These are phyloP conservation scores for Coprinopsis cinerea DNA, from an alignment of 768 basidiomycete species.

Conservation along the genomic window DNA sequence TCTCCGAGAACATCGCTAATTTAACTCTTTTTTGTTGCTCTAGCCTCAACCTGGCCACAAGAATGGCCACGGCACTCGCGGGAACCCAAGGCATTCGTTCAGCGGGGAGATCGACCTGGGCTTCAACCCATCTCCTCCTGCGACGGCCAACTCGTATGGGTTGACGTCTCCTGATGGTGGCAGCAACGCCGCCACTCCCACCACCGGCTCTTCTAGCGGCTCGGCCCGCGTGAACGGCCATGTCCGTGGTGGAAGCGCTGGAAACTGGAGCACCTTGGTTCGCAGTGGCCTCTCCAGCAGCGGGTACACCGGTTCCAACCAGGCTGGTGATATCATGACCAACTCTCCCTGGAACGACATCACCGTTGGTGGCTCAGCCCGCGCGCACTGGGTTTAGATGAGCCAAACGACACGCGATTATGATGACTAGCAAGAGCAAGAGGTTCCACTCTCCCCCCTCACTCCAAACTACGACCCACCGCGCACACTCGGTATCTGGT, in stretches of 20 bases:
- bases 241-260: slow-evolving; percentile 73
- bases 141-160: slow-evolving; percentile 39
- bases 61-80: slow-evolving; percentile 40
- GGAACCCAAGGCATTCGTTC: slow-evolving; percentile 68
- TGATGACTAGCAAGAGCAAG: not conserved
- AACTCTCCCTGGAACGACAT: slow-evolving; percentile 60
- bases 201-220: slow-evolving; percentile 9
- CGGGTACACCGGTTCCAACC: slow-evolving; percentile 46
- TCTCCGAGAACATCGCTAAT: slow-evolving; percentile 1
- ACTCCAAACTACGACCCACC: too few relatives aligned
- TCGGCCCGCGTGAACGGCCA: slow-evolving; percentile 55
- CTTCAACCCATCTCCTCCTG: slow-evolving; percentile 50
- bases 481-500: too few relatives aligned
- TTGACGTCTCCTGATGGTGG: slow-evolving; percentile 40
- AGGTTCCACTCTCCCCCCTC: not conserved
- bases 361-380: slow-evolving; percentile 32
- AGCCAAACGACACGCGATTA: not conserved
- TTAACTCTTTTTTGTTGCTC: not conserved
- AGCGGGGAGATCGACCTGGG: slow-evolving; percentile 64
- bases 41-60: slow-evolving; percentile 35
- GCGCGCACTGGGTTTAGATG: not conserved
- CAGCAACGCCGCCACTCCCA: slow-evolving; percentile 19
- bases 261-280: slow-evolving; percentile 67
- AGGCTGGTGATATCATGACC: slow-evolving; percentile 49
- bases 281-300: slow-evolving; percentile 46